Evolutionary conservation across 257 asterid species (phyloP).

Genomic region (Handroanthus guayacan): DNA sequence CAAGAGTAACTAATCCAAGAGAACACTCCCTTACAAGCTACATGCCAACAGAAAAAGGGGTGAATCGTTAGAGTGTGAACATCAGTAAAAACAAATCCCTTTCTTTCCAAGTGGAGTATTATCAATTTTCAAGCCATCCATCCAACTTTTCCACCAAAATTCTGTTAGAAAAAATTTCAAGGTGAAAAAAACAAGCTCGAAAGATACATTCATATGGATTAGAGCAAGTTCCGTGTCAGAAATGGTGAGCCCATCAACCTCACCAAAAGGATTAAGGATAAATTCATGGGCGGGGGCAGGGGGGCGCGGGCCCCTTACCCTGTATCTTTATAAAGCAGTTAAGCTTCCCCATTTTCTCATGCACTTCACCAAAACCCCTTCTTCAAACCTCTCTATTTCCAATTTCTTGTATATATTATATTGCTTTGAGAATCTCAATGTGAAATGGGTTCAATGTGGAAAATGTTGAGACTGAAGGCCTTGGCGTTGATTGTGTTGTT

Average conservation of each 20-base stretch:
- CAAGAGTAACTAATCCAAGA: not conserved
- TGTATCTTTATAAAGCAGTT: slow-evolving; percentile 36
- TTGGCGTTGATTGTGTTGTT: slow-evolving; percentile 29
- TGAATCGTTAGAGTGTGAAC: not conserved
- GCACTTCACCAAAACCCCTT: slow-evolving; percentile 29
- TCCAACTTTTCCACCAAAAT: slow-evolving; percentile 10
- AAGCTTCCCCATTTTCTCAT: slow-evolving; percentile 37
- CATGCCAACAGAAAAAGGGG: not conserved
- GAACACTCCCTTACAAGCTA: too few relatives aligned
- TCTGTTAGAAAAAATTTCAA: not conserved
- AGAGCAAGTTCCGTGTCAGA: slow-evolving; percentile 15
- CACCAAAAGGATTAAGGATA: not conserved
- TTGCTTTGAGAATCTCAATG: not conserved
- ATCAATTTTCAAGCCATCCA: not conserved
- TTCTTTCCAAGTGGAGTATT: slow-evolving; percentile 24
- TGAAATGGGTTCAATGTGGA: slow-evolving; percentile 26
- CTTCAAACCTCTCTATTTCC: not conserved
- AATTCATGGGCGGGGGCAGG: slow-evolving; percentile 3
- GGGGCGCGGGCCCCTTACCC: slow-evolving; percentile 8
- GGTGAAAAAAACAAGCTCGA: not conserved
- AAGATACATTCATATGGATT: not conserved
- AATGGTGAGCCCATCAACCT: slow-evolving; percentile 18
- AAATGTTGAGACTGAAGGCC: slow-evolving; percentile 18
- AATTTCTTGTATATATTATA: not conserved
- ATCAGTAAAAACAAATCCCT: slow-evolving; percentile 5